Base-by-base conservation (phyloP, 2,329 filamentous ascomycete species). In the Talaromyces albobiverticillius region DNA sequence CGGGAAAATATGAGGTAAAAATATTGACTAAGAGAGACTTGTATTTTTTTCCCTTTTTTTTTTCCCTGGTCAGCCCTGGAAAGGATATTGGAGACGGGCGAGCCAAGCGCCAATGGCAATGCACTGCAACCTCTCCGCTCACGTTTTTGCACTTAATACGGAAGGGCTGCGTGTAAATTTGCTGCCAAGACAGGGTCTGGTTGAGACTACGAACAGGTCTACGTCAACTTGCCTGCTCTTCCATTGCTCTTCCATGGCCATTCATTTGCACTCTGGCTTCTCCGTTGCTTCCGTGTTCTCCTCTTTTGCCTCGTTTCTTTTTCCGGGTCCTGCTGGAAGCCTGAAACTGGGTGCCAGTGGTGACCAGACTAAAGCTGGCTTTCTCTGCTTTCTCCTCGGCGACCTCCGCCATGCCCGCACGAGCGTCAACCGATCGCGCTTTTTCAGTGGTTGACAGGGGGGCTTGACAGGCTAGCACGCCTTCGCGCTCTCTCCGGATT, bases 1-100 rank as follows among this genome's bases (percentile, higher is more conserved):
- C 42, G 59, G 58, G 46, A 56, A 57, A 64, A 60, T 62, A 64
- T 68, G 69, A 69, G 67, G 69, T 73, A 71, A 73, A 71, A 63
- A 62, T 61, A 70, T 72, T 72, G 66, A 67, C 66, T 71, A 73
- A 73, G 59, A 61, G 54, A 54, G 48, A 46, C 43, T 16, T 45
- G 22, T 8, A 16, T 29, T 42, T 43, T 43, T 50, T 29, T 42
- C 34, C 16, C 16, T 13, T 36, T 23, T n/a, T 29, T 36, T 54
- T 46, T 54, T 31, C 25, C 32, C 6, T 40, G 26, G 25, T 43
- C 51, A 48, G 51, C 46, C 36, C 31, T 22, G 51, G 43, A 46
- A 51, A 46, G 51, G 23, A 50, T 36, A 20, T 34, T 48, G n/a
- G n/a, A n/a, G n/a, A n/a, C n/a, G n/a, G n/a, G n/a, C n/a, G 47